A percentile compares a stretch with the other conserved stretches of the same genome.
These are phyloP conservation scores for Xylaria sp. DNA, from an alignment of 2,329 filamentous ascomycete genomes.

Conservation along the genomic window DNA sequence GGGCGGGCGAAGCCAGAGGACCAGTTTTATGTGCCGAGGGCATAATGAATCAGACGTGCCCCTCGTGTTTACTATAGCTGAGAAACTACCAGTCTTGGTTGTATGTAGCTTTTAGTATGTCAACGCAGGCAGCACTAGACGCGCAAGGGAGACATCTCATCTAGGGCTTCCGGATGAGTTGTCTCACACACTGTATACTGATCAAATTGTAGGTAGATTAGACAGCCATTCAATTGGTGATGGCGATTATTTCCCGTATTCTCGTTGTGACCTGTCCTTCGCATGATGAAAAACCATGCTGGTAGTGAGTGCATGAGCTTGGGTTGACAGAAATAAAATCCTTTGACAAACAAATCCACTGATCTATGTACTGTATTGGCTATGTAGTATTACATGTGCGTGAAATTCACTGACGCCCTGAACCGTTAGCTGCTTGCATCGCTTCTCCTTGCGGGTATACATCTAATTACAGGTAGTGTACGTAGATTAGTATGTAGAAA, in stretches of 20 bases:
- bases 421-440: too few species aligned
- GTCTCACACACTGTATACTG: conserved; percentile 28
- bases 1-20: conserved; percentile 38
- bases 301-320: not conserved
- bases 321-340: not conserved
- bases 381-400: too few species aligned
- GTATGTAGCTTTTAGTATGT: conserved; percentile 7
- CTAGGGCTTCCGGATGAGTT: conserved; percentile 1
- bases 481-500: too few species aligned
- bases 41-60: conserved; percentile 41
- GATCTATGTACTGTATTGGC: too few species aligned
- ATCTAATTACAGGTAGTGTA: too few species aligned
- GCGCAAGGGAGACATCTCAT: conserved; percentile 1
- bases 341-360: too few species aligned
- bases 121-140: conserved; percentile 13
- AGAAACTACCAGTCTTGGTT: conserved; percentile 2
- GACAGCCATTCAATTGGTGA: conserved; percentile 17
- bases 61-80: conserved; percentile 40
- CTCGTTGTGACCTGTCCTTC: not conserved
- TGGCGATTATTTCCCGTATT: not conserved
- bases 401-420: too few species aligned
- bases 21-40: conserved; percentile 36
- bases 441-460: too few species aligned
- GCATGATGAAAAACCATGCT: not conserved
- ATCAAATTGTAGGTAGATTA: conserved; percentile 34